Evolutionary conservation across 345 rosid genomes (phyloP).

Genomic region (Moringa oleifera): DNA sequence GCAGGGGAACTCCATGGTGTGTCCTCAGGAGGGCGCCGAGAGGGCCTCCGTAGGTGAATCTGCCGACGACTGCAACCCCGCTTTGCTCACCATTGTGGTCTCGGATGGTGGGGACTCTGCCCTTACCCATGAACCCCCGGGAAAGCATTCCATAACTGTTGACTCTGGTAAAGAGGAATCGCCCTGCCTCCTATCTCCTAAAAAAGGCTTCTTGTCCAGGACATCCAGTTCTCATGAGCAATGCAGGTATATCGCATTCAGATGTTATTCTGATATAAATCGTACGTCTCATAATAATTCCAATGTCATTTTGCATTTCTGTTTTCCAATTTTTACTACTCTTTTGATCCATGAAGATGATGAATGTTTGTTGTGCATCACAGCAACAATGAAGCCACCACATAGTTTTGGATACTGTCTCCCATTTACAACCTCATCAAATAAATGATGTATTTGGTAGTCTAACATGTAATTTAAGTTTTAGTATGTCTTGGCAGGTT

Average conservation of each 20-base stretch:
- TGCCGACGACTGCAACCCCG: conserved; percentile 14
- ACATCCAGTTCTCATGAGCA: conserved; percentile 59
- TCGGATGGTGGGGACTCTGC: conserved; percentile 32
- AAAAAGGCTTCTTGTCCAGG: conserved; percentile 50
- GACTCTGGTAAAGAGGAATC: conserved; percentile 25
- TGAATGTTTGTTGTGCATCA: background rate
- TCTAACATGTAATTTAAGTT: no score
- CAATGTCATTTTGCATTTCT: background rate
- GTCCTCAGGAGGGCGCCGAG: background rate
- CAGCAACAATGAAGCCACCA: background rate
- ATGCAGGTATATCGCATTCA: conserved; percentile 43
- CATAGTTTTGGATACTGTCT: no score
- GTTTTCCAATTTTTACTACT: background rate
- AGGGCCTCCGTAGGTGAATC: conserved; percentile 18
- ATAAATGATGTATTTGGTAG: no score
- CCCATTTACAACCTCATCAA: background rate
- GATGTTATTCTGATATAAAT: background rate
- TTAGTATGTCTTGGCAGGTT: background rate
- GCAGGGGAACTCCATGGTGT: no score
- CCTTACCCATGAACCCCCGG: conserved; percentile 16
- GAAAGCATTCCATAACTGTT: conserved; percentile 17
- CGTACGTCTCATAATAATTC: no score
- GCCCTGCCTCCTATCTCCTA: conserved; percentile 26
- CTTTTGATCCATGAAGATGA: background rate
- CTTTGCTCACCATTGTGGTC: conserved; percentile 40